Evolutionary conservation across 805 yeast species (phyloP), one percentile per base, ranked within the genome.

Genomic region (Candida nonsorbophila): DNA sequence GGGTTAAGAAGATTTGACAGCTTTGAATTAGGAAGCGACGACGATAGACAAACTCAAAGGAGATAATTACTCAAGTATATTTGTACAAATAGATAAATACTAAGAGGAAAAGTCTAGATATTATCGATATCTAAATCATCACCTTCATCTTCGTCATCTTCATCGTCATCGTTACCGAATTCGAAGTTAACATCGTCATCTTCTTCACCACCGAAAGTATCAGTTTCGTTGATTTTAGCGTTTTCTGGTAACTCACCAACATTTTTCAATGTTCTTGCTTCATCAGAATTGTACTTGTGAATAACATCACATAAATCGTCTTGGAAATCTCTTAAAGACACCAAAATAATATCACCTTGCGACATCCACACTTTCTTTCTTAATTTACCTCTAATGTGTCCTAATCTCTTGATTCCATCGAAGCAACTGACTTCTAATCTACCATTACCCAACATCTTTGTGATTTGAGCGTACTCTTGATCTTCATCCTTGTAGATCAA

Each of bases 281-380:
- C 99, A 53, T 92, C 99, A 29, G 96, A 81, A 61, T 84, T 86
- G 66, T 82, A 92, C 66, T 92, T 92, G 62, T 90, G 94, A 34
- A 92, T 90, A 45, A 92, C 97, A 59, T 92, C 99, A 71, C 97
- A 92, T 61, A 84, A 94, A 40, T 85, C 95, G 53, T 90, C 97
- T 67, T 92, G 97, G 78, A 92, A 92, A 53, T 92, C 99, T 74
- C 99, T 87, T 49, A 92, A 76, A 6, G 96, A 88, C 27, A 90
- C 92, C 54, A 92, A 70, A 46, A 92, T 86, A 49, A 92, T 92
- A 58, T 92, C 99, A 69, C 98, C 98, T 62, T 87, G 97, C 27
- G 84, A 84, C 86, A 92, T 88, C 99, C 99, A 92, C 38, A 92
- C 98, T 77, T 90, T 92, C 81, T 92, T 92, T 76, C 99, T 84